Evolutionary conservation across 306 rosid genomes (phyloP).

Genomic region (Cyclanthera cordifolia): DNA sequence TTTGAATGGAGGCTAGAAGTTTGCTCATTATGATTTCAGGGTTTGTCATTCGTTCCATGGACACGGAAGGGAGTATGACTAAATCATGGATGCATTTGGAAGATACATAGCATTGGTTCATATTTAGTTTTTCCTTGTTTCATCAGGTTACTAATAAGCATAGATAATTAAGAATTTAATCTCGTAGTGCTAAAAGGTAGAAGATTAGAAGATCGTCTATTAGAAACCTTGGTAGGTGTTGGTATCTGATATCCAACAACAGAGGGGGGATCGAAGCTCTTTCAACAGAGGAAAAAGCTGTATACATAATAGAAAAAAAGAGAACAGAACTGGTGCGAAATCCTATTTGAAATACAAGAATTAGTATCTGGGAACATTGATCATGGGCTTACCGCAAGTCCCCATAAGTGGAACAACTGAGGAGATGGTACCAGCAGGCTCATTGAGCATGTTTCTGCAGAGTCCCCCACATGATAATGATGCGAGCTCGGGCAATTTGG

Average conservation of each 20-base stretch:
- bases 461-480: slow-evolving; percentile 45
- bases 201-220: background rate
- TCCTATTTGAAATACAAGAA: slow-evolving; percentile 11
- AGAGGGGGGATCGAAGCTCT: slow-evolving; percentile 14
- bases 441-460: slow-evolving; percentile 36
- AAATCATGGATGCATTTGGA: slow-evolving; percentile 41
- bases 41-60: too few relatives aligned
- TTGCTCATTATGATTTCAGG: too few relatives aligned
- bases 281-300: too few relatives aligned
- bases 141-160: background rate
- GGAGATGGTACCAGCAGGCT: slow-evolving; percentile 30
- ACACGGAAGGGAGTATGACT: slow-evolving; percentile 28
- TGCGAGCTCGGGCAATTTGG: slow-evolving; percentile 38
- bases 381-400: slow-evolving; percentile 85
- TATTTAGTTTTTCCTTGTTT: slow-evolving; percentile 13
- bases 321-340: slow-evolving; percentile 10
- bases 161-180: background rate
- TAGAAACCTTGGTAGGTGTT: slow-evolving; percentile 16
- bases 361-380: slow-evolving; percentile 12
- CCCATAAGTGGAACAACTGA: slow-evolving; percentile 45
- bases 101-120: slow-evolving; percentile 38
- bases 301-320: background rate
- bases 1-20: too few relatives aligned
- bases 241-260: slow-evolving; percentile 6
- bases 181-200: background rate